Percentiles rank a stretch among this genome's conserved stretches.
phyloP scores from a whole-genome alignment of 352 stramenopile genomes.

The Elongisporangium anandrum region DNA sequence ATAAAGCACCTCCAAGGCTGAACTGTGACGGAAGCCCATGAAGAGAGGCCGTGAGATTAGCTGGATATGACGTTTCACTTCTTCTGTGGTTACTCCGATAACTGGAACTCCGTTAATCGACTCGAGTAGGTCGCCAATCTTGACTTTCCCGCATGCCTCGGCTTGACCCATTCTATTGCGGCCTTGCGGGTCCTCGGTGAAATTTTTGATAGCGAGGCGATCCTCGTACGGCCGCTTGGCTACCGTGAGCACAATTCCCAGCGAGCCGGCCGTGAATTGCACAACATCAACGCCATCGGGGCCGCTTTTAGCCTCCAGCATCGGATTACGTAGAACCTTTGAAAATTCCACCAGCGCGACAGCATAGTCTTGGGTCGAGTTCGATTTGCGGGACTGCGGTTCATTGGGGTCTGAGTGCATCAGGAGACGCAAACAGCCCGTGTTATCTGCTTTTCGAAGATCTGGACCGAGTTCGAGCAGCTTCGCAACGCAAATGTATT shows the following conservation, averaged over 20 bases:
- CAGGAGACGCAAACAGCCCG: constrained; percentile 62
- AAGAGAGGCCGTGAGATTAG: constrained; percentile 59
- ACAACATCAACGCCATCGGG: constrained; percentile 48
- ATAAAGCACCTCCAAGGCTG: constrained; percentile 5
- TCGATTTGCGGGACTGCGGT: constrained; percentile 6
- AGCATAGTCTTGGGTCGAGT: constrained; percentile 1
- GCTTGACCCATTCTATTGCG: constrained; percentile 43
- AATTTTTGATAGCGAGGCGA: constrained; percentile 73
- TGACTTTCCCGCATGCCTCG: constrained; percentile 53
- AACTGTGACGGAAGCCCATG: constrained; percentile 65
- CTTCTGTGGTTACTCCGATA: constrained; percentile 62
- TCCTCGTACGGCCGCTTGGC: constrained; percentile 41
- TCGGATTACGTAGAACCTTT: constrained; percentile 56
- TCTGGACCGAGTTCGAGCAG: constrained; percentile 50
- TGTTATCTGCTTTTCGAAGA: constrained; percentile 57
- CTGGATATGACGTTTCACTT: constrained; percentile 75
- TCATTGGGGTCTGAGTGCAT: constrained; percentile 55
- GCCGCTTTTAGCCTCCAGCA: constrained; percentile 24
- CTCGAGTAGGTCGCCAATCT: constrained; percentile 61
- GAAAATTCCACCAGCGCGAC: constrained; percentile 41
- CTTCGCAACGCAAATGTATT: constrained; percentile 63
- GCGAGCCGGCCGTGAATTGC: constrained; percentile 49
- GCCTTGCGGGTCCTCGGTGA: constrained; percentile 33
- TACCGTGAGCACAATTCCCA: constrained; percentile 67
- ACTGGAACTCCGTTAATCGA: constrained; percentile 83